Percentiles rank a stretch among this genome's conserved stretches.
Evolutionary conservation across 2,329 filamentous ascomycete species (phyloP).

Genomic region (Tolypocladium paradoxum): DNA sequence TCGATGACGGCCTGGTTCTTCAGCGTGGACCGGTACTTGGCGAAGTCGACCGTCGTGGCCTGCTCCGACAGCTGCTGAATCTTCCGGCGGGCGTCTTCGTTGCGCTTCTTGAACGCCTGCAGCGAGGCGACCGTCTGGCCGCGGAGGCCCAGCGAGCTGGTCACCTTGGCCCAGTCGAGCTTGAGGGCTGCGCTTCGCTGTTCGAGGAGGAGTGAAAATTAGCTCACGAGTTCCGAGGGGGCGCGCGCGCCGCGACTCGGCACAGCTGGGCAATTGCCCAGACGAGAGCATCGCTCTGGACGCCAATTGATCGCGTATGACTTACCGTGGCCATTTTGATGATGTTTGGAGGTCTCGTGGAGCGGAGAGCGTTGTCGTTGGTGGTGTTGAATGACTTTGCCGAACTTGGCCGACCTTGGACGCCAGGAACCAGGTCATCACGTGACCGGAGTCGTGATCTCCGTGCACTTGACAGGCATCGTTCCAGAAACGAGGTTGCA

Average conservation of each 20-base stretch:
- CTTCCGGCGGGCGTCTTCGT: conserved; percentile 96
- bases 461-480: background rate
- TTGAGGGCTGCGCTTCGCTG: conserved; percentile 98
- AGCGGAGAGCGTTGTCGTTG: conserved; percentile 39
- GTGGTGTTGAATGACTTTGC: conserved; percentile 35
- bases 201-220: conserved; percentile 33
- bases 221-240: conserved; percentile 30
- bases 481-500: background rate
- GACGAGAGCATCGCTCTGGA: background rate
- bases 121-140: conserved; percentile 88
- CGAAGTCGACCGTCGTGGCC: conserved; percentile 82
- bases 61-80: conserved; percentile 74
- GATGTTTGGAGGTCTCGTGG: conserved; percentile 33
- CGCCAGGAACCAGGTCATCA: conserved; percentile 5
- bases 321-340: conserved; percentile 61
- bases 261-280: background rate
- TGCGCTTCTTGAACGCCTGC: conserved; percentile 97
- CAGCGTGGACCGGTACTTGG: conserved; percentile 78
- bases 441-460: conserved; percentile 1
- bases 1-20: conserved; percentile 95
- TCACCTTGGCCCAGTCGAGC: conserved; percentile 97
- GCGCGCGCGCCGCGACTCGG: background rate
- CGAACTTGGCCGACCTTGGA: conserved; percentile 26
- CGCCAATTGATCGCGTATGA: conserved; percentile 23
- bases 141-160: conserved; percentile 87